A percentile compares a stretch with the other conserved stretches of the same genome.
phyloP scores from a whole-genome alignment of 2,329 filamentous ascomycete species.

The Botryotinia narcissicola region DNA sequence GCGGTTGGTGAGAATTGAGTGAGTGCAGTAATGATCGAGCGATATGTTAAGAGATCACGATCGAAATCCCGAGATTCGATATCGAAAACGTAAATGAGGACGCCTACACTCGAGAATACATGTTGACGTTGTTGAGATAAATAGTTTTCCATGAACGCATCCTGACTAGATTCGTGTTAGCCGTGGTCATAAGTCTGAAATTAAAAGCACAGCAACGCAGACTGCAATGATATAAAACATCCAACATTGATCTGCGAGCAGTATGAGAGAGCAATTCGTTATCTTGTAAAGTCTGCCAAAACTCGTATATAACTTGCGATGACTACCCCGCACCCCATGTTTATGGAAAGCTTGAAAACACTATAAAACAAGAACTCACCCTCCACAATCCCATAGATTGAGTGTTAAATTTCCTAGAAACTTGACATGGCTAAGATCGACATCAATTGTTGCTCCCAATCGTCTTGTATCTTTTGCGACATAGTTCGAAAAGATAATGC shows the following conservation, averaged over 20 bases:
- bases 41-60: conserved; percentile 88
- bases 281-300: conserved; percentile 7
- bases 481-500: conserved; percentile 99
- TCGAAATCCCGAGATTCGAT: conserved; percentile 95
- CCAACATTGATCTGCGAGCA: not conserved
- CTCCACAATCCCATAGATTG: conserved; percentile 98
- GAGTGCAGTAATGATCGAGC: conserved; percentile 83
- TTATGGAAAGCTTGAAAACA: conserved; percentile 1
- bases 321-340: not conserved
- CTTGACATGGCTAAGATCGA: conserved; percentile 97
- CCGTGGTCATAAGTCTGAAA: not conserved
- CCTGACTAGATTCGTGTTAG: conserved; percentile 60
- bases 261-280: not conserved
- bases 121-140: conserved; percentile 92
- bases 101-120: conserved; percentile 94
- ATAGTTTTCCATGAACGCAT: conserved; percentile 98
- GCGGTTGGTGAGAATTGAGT: conserved; percentile 78
- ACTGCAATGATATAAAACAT: not conserved
- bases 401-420: conserved; percentile 97
- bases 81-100: conserved; percentile 98
- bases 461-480: conserved; percentile 92
- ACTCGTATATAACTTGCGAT: not conserved
- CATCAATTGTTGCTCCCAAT: conserved; percentile 93
- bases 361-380: conserved; percentile 48
- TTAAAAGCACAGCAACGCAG: too few relatives aligned